Base-by-base conservation (phyloP, 2,329 filamentous ascomycete species). In the Cordyceps farinosa region DNA sequence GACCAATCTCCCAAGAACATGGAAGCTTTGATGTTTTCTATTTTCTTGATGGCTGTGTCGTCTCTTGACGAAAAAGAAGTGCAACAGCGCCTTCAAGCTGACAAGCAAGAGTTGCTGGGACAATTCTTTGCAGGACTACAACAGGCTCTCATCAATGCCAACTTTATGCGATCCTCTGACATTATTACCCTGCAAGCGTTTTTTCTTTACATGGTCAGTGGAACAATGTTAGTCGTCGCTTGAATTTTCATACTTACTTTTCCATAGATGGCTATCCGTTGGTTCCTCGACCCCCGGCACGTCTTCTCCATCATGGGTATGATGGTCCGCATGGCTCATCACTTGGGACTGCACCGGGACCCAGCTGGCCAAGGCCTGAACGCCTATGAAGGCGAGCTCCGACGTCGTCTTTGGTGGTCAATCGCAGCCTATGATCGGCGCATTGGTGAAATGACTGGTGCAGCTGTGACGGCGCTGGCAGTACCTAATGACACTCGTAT, bases 331-430 rank as follows among this genome's bases (percentile, higher is more conserved):
- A 84, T 90, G 57, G 88, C 85, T 11, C 85, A 89, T 69, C 82
- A 87, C 4, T 83, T 91, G 75, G 87, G 87, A 4, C 78, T 91
- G n/a, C 86, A 91, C 66, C 82, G 80, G 45, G 88, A 91, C 70
- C 80, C 83, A 1, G 77, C 76, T 1, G 79, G 84, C 62, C 82
- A 82, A 58, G 80, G 73, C 5, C 68, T 85, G 3, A 77, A 74
- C 3, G 82, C 78, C 38, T 90, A 87, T 61, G 88, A 91, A 69
- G 82, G 85, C 3, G 89, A 91, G 74, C 83, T 90, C 74, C 83
- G 88, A n/a, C 83, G 89, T 56, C 81, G 89, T 44, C 76, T 92
- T 1, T 91, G 88, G 89, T 92, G 88, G 88, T 84, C 86, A 38
- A 78, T 92, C 17, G 80, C 88, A 15, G 79, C 85, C 32, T 88